Percentiles rank a stretch among this genome's conserved stretches.
phyloP scores from a whole-genome alignment of 345 rosid genomes.

The Salix udensis region DNA sequence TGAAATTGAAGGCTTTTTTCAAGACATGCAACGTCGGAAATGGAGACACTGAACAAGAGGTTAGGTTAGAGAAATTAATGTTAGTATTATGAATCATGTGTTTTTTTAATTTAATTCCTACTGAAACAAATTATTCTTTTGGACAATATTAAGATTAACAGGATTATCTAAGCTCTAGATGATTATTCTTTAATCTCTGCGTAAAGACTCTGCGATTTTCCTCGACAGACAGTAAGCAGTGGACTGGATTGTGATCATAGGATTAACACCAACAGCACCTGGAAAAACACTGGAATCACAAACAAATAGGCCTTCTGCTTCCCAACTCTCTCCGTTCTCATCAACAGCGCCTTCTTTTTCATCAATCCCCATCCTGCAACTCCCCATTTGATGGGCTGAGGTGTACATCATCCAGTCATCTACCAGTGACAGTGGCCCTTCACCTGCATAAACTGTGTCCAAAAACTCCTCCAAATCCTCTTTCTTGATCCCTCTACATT shows the following conservation, averaged over 20 bases:
- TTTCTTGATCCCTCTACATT: slow-evolving; percentile 35
- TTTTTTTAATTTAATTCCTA: neutral
- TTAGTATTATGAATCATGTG: neutral
- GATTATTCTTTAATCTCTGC: neutral
- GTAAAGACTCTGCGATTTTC: slow-evolving; percentile 18
- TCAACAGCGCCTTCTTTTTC: slow-evolving; percentile 55
- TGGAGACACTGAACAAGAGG: neutral
- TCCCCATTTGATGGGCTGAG: too few species aligned
- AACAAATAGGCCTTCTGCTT: slow-evolving; percentile 53
- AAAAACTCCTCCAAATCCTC: slow-evolving; percentile 46
- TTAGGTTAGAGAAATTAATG: neutral
- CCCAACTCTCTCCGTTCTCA: slow-evolving; percentile 64
- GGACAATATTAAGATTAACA: neutral
- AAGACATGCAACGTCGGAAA: neutral
- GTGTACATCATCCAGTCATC: slow-evolving; percentile 48
- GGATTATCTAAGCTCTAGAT: neutral
- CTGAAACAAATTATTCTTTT: neutral
- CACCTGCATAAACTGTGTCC: slow-evolving; percentile 35
- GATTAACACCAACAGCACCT: slow-evolving; percentile 57
- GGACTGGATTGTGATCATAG: slow-evolving; percentile 68
- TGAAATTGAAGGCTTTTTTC: neutral
- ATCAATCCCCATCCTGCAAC: slow-evolving; percentile 55
- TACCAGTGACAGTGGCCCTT: slow-evolving; percentile 31
- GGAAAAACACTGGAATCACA: slow-evolving; percentile 68
- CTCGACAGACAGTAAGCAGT: slow-evolving; percentile 45